phyloP scores from a whole-genome alignment of 305 asterid genomes.

The Fraxinus floribunda region DNA sequence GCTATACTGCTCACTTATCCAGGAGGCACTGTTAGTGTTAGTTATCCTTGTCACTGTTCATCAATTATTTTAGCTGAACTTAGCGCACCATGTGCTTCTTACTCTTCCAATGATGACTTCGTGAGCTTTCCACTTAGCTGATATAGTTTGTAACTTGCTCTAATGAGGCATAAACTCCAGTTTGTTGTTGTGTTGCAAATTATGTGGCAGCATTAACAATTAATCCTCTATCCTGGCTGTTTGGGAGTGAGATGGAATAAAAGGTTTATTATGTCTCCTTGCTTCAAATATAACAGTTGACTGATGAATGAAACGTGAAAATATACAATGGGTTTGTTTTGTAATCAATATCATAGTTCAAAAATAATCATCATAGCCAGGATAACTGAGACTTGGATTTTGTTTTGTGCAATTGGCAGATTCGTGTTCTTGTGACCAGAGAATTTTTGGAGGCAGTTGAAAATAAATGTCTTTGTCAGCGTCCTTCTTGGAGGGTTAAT shows the following conservation, averaged over 20 bases:
- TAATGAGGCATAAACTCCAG: constrained; percentile 3
- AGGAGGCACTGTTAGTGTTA: not conserved
- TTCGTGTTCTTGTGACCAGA: constrained; percentile 53
- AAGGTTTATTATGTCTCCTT: not conserved
- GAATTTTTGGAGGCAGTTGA: constrained; percentile 83
- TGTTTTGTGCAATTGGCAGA: constrained; percentile 43
- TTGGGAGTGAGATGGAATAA: not conserved
- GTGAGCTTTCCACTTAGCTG: not conserved
- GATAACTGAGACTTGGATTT: constrained; percentile 11
- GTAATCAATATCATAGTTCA: constrained; percentile 9
- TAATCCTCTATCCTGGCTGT: constrained; percentile 1
- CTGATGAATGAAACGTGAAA: constrained; percentile 16
- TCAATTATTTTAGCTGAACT: not conserved
- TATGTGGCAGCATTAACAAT: constrained; percentile 1
- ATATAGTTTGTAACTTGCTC: constrained; percentile 5
- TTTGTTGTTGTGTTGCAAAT: not conserved
- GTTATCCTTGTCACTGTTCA: not conserved
- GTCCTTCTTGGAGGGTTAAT: constrained; percentile 81
- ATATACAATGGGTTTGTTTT: not conserved
- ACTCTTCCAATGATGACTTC: not conserved
- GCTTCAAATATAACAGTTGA: constrained; percentile 6
- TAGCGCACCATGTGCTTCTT: not conserved
- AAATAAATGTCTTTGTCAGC: constrained; percentile 58
- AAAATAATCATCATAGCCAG: constrained; percentile 6
- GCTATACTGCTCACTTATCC: constrained; percentile 14